These are phyloP conservation scores for Sugiyamaella americana DNA, from an alignment of 805 yeast genomes.

Conservation along the genomic window DNA sequence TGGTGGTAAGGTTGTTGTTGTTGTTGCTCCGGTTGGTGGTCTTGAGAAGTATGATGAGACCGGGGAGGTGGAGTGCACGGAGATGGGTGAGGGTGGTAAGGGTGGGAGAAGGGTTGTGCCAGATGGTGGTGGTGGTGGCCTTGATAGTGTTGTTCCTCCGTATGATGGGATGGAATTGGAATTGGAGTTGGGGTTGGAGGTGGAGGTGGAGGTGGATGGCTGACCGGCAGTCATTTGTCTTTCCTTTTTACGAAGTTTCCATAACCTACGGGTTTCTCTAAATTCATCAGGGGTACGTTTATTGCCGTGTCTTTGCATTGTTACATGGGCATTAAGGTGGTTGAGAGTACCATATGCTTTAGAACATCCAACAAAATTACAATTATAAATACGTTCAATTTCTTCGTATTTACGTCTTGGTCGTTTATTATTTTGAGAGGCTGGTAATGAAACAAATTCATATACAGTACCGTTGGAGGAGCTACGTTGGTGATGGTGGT, in stretches of 20 bases:
- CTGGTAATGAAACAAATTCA: conserved; percentile 27
- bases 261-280: conserved; percentile 41
- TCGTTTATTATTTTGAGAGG: conserved; percentile 34
- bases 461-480: conserved; percentile 4
- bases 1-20: neutral
- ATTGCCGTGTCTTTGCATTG: conserved; percentile 48
- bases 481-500: conserved; percentile 5
- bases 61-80: neutral
- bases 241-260: conserved; percentile 38
- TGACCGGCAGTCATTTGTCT: conserved; percentile 7
- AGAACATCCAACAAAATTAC: conserved; percentile 42
- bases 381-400: conserved; percentile 48
- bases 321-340: conserved; percentile 52
- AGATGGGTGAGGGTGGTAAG: neutral
- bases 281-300: conserved; percentile 53
- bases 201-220: neutral
- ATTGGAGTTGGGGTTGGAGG: neutral
- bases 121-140: neutral
- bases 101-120: neutral
- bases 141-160: neutral
- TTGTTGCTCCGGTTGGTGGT: neutral
- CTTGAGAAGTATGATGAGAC: neutral
- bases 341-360: conserved; percentile 57
- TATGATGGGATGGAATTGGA: neutral
- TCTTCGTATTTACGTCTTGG: conserved; percentile 51